Conservation (phyloP, 352 stramenopile species). For the Pythium aristosporum region DNA sequence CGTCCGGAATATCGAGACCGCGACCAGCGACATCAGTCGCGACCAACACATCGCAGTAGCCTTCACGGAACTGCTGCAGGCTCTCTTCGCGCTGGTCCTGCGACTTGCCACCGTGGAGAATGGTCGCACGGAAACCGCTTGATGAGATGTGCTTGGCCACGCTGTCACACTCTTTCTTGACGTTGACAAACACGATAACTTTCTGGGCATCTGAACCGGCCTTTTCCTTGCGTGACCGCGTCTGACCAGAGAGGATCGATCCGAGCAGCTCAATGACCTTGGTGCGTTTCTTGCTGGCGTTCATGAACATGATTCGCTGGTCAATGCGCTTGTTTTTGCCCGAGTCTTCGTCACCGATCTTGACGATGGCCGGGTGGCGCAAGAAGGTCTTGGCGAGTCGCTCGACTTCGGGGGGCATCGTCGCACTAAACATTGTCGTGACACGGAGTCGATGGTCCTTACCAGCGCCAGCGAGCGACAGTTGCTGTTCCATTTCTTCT, state of each 20-base stretch:
- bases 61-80: conserved; percentile 89
- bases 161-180: conserved; percentile 97
- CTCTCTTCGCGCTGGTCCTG: conserved; percentile 95
- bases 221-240: conserved; percentile 63
- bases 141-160: conserved; percentile 92
- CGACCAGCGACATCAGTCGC: conserved; percentile 94
- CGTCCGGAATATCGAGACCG: conserved; percentile 98
- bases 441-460: conserved; percentile 80
- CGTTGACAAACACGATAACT: conserved; percentile 99
- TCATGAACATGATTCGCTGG: conserved; percentile 95
- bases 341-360: conserved; percentile 97
- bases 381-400: conserved; percentile 97
- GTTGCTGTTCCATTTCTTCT: conserved; percentile 94
- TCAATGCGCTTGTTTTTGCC: conserved; percentile 99
- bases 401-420: conserved; percentile 98
- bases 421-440: conserved; percentile 98
- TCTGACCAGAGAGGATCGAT: conserved; percentile 78
- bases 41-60: conserved; percentile 89
- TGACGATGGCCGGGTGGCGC: conserved; percentile 95
- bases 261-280: conserved; percentile 85
- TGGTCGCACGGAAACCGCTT: conserved; percentile 88
- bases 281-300: conserved; percentile 88
- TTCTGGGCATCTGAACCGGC: conserved; percentile 85
- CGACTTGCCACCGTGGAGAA: conserved; percentile 97
- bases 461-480: conserved; percentile 49